Conservation (phyloP, 2,329 filamentous ascomycete species). For the Xylariaceae sp. region DNA sequence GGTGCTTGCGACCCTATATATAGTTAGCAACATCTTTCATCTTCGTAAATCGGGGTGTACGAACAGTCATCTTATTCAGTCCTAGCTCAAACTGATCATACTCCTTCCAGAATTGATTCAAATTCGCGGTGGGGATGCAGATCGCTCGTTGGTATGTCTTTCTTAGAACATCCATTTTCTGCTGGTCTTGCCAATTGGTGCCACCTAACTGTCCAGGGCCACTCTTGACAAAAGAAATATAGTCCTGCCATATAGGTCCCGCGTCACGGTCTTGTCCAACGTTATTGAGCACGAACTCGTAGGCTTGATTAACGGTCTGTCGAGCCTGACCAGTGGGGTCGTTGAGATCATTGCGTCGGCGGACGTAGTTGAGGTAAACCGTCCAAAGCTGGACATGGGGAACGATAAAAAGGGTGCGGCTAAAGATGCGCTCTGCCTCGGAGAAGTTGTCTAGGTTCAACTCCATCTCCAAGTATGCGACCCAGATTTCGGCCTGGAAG, state of each 20-base stretch:
- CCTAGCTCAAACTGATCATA: conserved; percentile 96
- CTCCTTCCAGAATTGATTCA: conserved; percentile 89
- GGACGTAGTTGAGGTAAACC: conserved; percentile 90
- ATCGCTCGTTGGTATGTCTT: conserved; percentile 92
- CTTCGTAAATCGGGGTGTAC: conserved; percentile 26
- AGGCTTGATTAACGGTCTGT: conserved; percentile 74
- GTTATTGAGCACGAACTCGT: conserved; percentile 85
- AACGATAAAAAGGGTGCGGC: conserved; percentile 68
- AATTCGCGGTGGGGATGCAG: conserved; percentile 74
- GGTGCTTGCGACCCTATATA: conserved; percentile 79
- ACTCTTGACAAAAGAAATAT: conserved; percentile 86
- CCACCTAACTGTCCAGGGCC: conserved; percentile 83
- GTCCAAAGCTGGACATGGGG: conserved; percentile 87
- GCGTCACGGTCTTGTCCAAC: conserved; percentile 90
- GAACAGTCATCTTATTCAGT: conserved; percentile 83
- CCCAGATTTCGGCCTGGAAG: conserved; percentile 83
- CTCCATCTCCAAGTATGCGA: conserved; percentile 84
- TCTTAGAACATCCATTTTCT: conserved; percentile 92
- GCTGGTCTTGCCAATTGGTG: conserved; percentile 88
- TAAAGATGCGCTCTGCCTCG: conserved; percentile 78
- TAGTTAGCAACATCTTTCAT: conserved; percentile 19
- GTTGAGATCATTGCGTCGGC: conserved; percentile 82
- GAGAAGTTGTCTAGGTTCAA: conserved; percentile 77
- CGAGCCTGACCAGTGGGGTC: conserved; percentile 74
- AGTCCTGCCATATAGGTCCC: conserved; percentile 87